Evolutionary conservation across 805 yeast species (phyloP), one percentile per base, ranked within the genome.

Genomic region (Tetrapisispora namnaoensis): DNA sequence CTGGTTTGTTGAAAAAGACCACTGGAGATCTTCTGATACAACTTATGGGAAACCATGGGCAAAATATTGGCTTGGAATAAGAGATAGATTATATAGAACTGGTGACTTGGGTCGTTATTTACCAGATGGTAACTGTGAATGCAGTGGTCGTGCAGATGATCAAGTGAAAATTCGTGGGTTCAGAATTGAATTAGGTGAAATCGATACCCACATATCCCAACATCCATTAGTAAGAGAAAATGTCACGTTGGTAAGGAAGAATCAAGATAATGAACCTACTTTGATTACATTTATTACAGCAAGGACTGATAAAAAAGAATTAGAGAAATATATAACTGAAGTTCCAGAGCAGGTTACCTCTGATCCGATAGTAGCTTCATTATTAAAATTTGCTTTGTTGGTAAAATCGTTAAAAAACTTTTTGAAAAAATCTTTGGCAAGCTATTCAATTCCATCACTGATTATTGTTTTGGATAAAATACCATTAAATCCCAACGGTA

Each of bases 141-240:
- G 97, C 67, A 85, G 95, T 65, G 99, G 99, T 51, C 80, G 99
- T 66, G 99, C 99, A 27, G 99, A 93, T 70, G 98, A 91, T 65
- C 99, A 93, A 69, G 96, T 93, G 52, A 93, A 93, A 68, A 93
- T 93, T 56, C 82, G 99, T 71, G 99, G 99, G 1, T 95, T 93
- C 79, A 80, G 99, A 70, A 95, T 93, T 54, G 99, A 93, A 70
- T 75, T 93, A 49, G 99, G 99, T 51, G 99, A 93, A 70, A 95
- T 93, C 63, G 98, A 93, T 67, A 93, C 99, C 16, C 96, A 93
- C 64, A 78, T 93, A 53, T 89, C 97, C 14, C 96, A 89, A 66
- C 96, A 90, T 71, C 86, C 93, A 2, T 70, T 80, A 53, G 95
- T 93, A 45, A 81, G 98, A 65, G 97, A 93, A 68, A 93, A 93